phyloP scores from a whole-genome alignment of 768 basidiomycete genomes.

The Lyophyllum atratum region DNA sequence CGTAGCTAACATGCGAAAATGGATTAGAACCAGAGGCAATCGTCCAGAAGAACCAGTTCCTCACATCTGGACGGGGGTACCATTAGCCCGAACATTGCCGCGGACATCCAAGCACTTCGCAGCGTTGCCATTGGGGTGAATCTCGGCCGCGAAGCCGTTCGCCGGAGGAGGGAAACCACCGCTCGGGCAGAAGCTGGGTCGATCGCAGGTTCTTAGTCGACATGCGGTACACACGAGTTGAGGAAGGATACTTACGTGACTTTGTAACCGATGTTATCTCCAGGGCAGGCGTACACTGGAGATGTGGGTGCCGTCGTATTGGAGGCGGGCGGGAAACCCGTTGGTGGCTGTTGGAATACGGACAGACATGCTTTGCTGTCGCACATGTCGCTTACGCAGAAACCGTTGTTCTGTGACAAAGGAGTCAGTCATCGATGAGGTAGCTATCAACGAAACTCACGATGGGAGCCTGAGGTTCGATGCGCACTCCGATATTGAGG shows the following conservation, averaged over 20 bases:
- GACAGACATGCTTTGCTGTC: conserved; percentile 20
- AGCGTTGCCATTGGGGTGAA: conserved; percentile 28
- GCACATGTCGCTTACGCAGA: conserved; percentile 21
- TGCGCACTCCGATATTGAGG: conserved; percentile 36
- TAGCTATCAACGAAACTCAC: no score
- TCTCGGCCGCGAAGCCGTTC: conserved; percentile 6
- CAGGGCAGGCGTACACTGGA: conserved; percentile 23
- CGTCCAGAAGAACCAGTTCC: not conserved
- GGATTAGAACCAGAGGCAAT: not conserved
- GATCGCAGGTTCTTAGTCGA: not conserved
- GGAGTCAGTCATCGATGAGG: no score
- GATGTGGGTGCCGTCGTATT: conserved; percentile 14
- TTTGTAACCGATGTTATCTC: conserved; percentile 19
- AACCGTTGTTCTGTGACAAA: conserved; percentile 14
- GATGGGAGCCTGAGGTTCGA: conserved; percentile 22
- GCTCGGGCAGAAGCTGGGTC: conserved; percentile 22
- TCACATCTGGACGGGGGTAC: conserved; percentile 30
- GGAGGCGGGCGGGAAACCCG: conserved; percentile 22
- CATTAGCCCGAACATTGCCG: conserved; percentile 25
- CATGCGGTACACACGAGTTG: not conserved
- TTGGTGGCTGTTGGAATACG: conserved; percentile 21
- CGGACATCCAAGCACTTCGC: conserved; percentile 30
- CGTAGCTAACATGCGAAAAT: conserved; percentile 24
- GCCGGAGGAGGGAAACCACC: conserved; percentile 17
- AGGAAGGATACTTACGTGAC: conserved; percentile 20